Conservation (phyloP, 345 rosid species). For the Crucihimalaya himalaica region DNA sequence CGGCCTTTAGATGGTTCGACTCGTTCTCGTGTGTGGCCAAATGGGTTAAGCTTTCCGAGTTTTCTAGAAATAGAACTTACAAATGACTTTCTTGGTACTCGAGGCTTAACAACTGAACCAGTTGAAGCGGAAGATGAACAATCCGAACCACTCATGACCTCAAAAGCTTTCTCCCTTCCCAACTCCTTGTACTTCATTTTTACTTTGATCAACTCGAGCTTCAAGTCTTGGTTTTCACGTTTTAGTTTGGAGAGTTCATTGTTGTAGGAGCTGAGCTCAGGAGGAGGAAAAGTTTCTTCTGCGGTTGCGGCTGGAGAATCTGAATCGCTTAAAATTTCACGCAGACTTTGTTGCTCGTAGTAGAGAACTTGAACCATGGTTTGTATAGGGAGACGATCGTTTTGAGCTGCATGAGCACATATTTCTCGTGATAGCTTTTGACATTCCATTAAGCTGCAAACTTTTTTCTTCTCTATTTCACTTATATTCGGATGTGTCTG, state of each 20-base stretch:
- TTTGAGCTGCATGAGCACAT: conserved; percentile 86
- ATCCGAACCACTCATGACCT: conserved; percentile 23
- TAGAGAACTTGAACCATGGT: conserved; percentile 76
- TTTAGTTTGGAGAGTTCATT: conserved; percentile 58
- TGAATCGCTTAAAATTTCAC: conserved; percentile 51
- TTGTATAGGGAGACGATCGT: conserved; percentile 72
- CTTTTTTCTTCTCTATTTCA: conserved; percentile 89
- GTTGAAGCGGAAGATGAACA: conserved; percentile 19
- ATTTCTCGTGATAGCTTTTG: conserved; percentile 82
- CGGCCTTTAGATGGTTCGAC: conserved; percentile 57
- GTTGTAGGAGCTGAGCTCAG: conserved; percentile 13
- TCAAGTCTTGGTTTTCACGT: conserved; percentile 76
- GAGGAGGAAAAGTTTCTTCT: conserved; percentile 34
- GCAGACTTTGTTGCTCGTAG: conserved; percentile 73
- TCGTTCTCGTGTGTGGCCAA: conserved; percentile 54
- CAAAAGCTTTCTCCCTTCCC: conserved; percentile 39
- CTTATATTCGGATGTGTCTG: conserved; percentile 79
- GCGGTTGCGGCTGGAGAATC: conserved; percentile 23
- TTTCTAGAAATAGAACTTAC: conserved; percentile 62
- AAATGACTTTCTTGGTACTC: conserved; percentile 70
- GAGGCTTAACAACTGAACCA: conserved; percentile 62
- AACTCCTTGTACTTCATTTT: conserved; percentile 72
- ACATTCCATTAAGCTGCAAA: conserved; percentile 86
- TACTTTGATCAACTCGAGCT: conserved; percentile 71
- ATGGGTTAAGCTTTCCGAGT: conserved; percentile 74